phyloP scores from a whole-genome alignment of 352 stramenopile genomes.

The Thalassiosira mediterranea region DNA sequence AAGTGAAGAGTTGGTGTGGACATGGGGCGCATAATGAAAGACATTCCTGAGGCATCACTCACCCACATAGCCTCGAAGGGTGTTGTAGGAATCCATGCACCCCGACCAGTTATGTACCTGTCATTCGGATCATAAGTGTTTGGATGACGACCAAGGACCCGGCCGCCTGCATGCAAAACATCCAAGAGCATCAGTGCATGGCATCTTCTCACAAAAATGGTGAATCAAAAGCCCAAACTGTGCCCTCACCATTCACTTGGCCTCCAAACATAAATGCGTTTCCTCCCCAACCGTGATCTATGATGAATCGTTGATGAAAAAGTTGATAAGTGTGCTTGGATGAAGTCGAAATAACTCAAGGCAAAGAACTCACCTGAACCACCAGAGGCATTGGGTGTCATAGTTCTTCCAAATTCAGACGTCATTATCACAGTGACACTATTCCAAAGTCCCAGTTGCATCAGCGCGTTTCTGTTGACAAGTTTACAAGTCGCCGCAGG shows the following conservation, averaged over 20 bases:
- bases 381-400: constrained; percentile 62
- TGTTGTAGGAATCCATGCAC: constrained; percentile 40
- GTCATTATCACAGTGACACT: constrained; percentile 49
- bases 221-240: background rate
- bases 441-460: constrained; percentile 34
- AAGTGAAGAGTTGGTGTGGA: background rate
- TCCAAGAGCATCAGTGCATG: background rate
- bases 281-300: constrained; percentile 67
- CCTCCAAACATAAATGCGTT: constrained; percentile 28
- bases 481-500: constrained; percentile 3
- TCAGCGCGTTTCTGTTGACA: constrained; percentile 13
- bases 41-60: constrained; percentile 15
- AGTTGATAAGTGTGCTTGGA: background rate
- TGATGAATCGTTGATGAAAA: constrained; percentile 14
- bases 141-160: constrained; percentile 75
- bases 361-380: constrained; percentile 43
- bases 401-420: constrained; percentile 75
- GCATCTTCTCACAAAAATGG: too few relatives aligned
- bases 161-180: constrained; percentile 27
- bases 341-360: background rate
- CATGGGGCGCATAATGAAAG: background rate
- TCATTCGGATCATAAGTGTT: constrained; percentile 27
- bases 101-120: constrained; percentile 1
- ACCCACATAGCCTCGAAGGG: constrained; percentile 47
- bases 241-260: constrained; percentile 4